These are phyloP conservation scores for Saturnispora sekii DNA, from an alignment of 805 yeast species.

Conservation along the genomic window DNA sequence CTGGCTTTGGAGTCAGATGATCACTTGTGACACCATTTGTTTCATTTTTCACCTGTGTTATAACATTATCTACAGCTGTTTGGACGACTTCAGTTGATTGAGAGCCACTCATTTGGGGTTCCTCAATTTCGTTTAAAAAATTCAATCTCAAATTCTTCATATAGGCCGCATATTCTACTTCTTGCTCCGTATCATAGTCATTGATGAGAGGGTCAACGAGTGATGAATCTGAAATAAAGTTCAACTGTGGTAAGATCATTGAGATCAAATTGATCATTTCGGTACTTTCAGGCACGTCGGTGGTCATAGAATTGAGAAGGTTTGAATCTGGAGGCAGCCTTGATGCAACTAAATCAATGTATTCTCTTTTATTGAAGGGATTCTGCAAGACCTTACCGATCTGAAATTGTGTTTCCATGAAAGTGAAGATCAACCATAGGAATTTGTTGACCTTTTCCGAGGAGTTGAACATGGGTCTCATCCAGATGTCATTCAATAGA, in stretches of 20 bases:
- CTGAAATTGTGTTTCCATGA: conserved; percentile 61
- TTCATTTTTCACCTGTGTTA: neutral
- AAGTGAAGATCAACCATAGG: conserved; percentile 75
- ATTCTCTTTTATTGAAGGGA: conserved; percentile 22
- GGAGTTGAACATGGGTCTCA: conserved; percentile 53
- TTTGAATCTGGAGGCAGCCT: conserved; percentile 1
- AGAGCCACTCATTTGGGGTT: neutral
- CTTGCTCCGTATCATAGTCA: conserved; percentile 41
- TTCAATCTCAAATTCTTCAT: conserved; percentile 36
- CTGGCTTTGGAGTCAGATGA: neutral
- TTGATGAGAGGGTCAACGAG: conserved; percentile 14
- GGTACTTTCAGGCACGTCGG: conserved; percentile 11
- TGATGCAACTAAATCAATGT: neutral
- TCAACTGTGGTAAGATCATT: conserved; percentile 17
- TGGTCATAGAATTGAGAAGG: conserved; percentile 3
- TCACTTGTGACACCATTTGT: neutral
- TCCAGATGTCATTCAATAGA: conserved; percentile 65
- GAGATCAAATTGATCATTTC: conserved; percentile 20
- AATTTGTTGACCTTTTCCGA: conserved; percentile 59
- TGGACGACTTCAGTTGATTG: neutral
- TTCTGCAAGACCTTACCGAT: conserved; percentile 32
- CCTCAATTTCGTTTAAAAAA: conserved; percentile 8
- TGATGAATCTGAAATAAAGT: neutral
- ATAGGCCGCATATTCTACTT: conserved; percentile 36
- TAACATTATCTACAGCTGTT: neutral